phyloP scores from a whole-genome alignment of 805 yeast species.

The Myxozyma udenii region DNA sequence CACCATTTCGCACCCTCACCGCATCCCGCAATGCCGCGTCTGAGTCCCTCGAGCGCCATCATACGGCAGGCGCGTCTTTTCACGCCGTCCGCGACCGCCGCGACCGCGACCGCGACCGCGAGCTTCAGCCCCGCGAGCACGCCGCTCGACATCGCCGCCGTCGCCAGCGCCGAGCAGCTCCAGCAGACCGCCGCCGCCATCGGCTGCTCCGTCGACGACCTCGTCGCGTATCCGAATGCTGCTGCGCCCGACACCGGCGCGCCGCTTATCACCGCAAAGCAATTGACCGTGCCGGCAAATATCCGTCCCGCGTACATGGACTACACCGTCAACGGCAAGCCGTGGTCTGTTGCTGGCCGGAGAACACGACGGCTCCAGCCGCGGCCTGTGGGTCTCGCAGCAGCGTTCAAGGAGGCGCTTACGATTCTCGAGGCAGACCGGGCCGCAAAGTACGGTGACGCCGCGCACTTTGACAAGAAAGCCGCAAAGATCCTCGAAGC shows the following conservation, averaged over 20 bases:
- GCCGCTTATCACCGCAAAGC: slow-evolving; percentile 12
- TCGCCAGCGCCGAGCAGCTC: not conserved
- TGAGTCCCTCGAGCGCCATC: too few species aligned
- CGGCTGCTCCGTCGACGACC: slow-evolving; percentile 21
- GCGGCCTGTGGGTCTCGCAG: slow-evolving; percentile 62
- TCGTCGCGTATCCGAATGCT: slow-evolving; percentile 12
- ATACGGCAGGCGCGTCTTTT: not conserved
- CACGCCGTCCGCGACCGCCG: not conserved
- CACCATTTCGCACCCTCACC: too few species aligned
- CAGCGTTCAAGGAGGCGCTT: slow-evolving; percentile 64
- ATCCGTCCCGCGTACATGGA: slow-evolving; percentile 21
- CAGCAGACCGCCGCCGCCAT: slow-evolving; percentile 13
- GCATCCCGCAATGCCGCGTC: too few species aligned
- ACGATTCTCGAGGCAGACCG: slow-evolving; percentile 46
- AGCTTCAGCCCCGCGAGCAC: not conserved
- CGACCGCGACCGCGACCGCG: not conserved
- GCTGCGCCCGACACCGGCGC: not conserved
- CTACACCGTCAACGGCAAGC: slow-evolving; percentile 8
- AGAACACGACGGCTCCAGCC: slow-evolving; percentile 43
- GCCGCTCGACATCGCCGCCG: slow-evolving; percentile 1
- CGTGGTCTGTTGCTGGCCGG: slow-evolving; percentile 12
- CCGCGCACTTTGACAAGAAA: not conserved
- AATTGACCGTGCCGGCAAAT: slow-evolving; percentile 13
- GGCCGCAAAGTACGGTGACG: slow-evolving; percentile 18
- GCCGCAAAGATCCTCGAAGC: slow-evolving; percentile 15